These are phyloP conservation scores for Myxozyma monticola DNA, from an alignment of 805 yeast genomes.

Conservation along the genomic window DNA sequence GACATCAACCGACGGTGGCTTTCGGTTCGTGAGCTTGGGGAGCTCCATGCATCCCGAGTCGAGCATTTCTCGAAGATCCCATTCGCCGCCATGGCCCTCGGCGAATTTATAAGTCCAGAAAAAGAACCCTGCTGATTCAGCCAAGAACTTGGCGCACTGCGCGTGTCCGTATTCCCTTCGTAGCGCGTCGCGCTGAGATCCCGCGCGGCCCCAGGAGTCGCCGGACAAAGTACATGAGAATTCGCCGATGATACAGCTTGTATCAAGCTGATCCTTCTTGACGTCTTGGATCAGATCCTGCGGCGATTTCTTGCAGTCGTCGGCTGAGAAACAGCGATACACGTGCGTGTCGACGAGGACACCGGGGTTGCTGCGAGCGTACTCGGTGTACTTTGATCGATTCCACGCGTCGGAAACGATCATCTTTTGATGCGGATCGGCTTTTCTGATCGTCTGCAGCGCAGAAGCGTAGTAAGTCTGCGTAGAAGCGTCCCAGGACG, in stretches of 20 bases:
- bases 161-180: conserved; percentile 61
- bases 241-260: conserved; percentile 83
- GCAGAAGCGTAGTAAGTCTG: conserved; percentile 66
- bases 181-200: conserved; percentile 53
- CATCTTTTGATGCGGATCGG: conserved; percentile 62
- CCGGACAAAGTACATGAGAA: conserved; percentile 85
- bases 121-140: conserved; percentile 58
- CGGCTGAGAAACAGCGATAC: conserved; percentile 80
- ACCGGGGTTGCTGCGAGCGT: conserved; percentile 59
- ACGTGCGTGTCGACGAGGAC: conserved; percentile 81
- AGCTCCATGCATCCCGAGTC: conserved; percentile 37
- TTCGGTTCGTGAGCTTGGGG: conserved; percentile 16
- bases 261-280: conserved; percentile 50
- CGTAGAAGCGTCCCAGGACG: conserved; percentile 60
- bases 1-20: conserved; percentile 38
- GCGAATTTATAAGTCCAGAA: conserved; percentile 92
- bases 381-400: conserved; percentile 73
- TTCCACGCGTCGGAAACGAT: conserved; percentile 94
- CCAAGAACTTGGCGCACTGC: conserved; percentile 42
- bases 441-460: conserved; percentile 54
- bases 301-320: conserved; percentile 66
- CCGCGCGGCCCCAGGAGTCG: conserved; percentile 62
- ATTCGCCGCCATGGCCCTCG: conserved; percentile 91
- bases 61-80: conserved; percentile 85
- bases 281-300: conserved; percentile 62